Evolutionary conservation across 2,329 filamentous ascomycete species (phyloP), one percentile per base, ranked within the genome.

Genomic region (Epichloe gansuensis): DNA sequence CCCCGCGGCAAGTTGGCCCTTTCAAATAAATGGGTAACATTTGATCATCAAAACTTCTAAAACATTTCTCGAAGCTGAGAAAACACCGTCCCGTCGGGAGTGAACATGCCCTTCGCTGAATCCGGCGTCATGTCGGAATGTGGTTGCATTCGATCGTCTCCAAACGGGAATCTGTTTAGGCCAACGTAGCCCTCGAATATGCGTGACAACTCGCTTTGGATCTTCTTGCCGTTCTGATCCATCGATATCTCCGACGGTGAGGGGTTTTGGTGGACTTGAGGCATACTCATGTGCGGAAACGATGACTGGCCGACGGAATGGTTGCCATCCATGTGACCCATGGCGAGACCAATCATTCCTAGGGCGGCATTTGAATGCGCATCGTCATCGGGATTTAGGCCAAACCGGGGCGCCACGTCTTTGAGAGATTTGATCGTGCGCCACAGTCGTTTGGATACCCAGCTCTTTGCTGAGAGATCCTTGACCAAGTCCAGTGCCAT

Each of bases 401-500:
- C 86, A 1, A 90, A 76, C 21, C 81, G 78, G 0, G 84, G 83
- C 0, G 83, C 86, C 6, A 88, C 81, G 55, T 86, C 81, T 59
- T 86, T 87, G 39, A 91, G 75, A 0, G 82, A 80, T 44, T 77
- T 76, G 50, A 89, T 81, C 0, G 83, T 88, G 56, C 79, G 78
- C 86, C 86, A 91, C 1, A 91, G 70, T 1, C 86, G 76, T 59
- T 86, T 82, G 5, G 81, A 85, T 2, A 89, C 82, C 70, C 80
- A 87, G 28, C 81, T 86, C 60, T 83, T 82, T 34, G 80, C 78
- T 3, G 82, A 86, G 52, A 91, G 75, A 52, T 85, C 83, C 56
- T 86, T 83, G 41, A 91, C 80, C 3, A 91, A 72, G 51, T 88
- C 84, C 1, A 91, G 75, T 0, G 83, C 85, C 75, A 86, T 81